These are phyloP conservation scores for Candida hispaniensis DNA, from an alignment of 805 yeast genomes.

Conservation along the genomic window DNA sequence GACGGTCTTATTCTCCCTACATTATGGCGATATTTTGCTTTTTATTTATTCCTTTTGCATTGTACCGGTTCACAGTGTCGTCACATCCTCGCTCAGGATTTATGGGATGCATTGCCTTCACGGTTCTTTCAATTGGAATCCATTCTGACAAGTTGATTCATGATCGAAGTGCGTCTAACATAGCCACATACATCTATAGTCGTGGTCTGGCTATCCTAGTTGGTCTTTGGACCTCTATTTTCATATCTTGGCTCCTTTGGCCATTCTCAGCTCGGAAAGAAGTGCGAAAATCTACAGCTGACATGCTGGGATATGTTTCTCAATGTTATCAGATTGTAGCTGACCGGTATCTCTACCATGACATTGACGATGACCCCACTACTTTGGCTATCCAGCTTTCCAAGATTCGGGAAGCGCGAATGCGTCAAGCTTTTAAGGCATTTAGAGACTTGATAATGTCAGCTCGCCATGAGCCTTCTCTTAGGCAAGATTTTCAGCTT, in stretches of 20 bases:
- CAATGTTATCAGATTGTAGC: slow-evolving; percentile 39
- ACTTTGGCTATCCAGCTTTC: slow-evolving; percentile 35
- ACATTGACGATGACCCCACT: slow-evolving; percentile 38
- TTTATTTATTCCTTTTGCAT: slow-evolving; percentile 28
- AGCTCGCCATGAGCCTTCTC: slow-evolving; percentile 32
- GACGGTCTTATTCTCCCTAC: slow-evolving; percentile 26
- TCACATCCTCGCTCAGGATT: slow-evolving; percentile 37
- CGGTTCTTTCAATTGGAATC: slow-evolving; percentile 32
- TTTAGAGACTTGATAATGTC: slow-evolving; percentile 31
- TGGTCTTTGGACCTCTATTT: slow-evolving; percentile 32
- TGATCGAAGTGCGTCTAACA: slow-evolving; percentile 14
- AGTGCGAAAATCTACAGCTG: slow-evolving; percentile 32
- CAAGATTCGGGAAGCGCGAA: slow-evolving; percentile 39
- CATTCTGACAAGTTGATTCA: slow-evolving; percentile 10
- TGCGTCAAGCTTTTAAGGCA: slow-evolving; percentile 36
- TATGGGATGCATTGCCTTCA: slow-evolving; percentile 34
- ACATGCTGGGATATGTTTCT: slow-evolving; percentile 34
- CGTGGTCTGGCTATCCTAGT: slow-evolving; percentile 33
- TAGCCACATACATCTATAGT: slow-evolving; percentile 30
- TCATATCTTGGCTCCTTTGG: slow-evolving; percentile 39
- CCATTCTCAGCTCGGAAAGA: slow-evolving; percentile 38
- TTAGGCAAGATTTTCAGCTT: slow-evolving; percentile 30
- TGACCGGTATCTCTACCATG: slow-evolving; percentile 41
- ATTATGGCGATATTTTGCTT: slow-evolving; percentile 35
- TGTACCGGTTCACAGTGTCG: slow-evolving; percentile 31